Evolutionary conservation across 2,329 filamentous ascomycete species (phyloP).

Genomic region (Colletotrichum sp.): DNA sequence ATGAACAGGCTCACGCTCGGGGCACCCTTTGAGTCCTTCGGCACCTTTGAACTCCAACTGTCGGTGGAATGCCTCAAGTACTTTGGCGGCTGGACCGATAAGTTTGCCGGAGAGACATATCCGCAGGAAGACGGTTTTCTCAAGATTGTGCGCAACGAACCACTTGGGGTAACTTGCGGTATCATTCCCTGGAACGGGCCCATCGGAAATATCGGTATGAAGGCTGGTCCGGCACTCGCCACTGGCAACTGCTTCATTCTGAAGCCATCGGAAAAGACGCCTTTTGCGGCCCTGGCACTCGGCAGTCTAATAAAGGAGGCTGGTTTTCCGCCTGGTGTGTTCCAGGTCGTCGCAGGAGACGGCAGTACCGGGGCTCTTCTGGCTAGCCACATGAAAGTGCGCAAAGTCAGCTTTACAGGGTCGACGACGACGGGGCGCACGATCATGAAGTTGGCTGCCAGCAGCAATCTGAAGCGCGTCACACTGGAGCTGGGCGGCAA

Average conservation of each 20-base stretch:
- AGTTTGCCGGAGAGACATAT: slow-evolving; percentile 26
- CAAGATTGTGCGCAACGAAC: slow-evolving; percentile 38
- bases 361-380: slow-evolving; percentile 33
- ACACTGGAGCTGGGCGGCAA: slow-evolving; percentile 78
- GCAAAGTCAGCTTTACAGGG: slow-evolving; percentile 74
- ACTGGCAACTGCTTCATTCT: slow-evolving; percentile 48
- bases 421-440: slow-evolving; percentile 69
- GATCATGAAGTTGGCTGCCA: slow-evolving; percentile 66
- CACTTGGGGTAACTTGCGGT: slow-evolving; percentile 28
- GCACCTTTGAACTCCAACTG: slow-evolving; percentile 43
- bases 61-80: slow-evolving; percentile 41
- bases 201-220: slow-evolving; percentile 39
- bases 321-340: slow-evolving; percentile 47
- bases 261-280: slow-evolving; percentile 49
- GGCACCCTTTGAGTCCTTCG: slow-evolving; percentile 46
- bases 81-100: slow-evolving; percentile 26
- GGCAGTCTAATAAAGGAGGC: slow-evolving; percentile 41
- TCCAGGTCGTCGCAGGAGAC: slow-evolving; percentile 45
- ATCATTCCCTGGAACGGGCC: slow-evolving; percentile 47
- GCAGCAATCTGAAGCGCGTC: slow-evolving; percentile 69
- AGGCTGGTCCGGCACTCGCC: slow-evolving; percentile 45
- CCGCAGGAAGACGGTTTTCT: slow-evolving; percentile 47
- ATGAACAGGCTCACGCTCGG: slow-evolving; percentile 51
- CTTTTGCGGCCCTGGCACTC: slow-evolving; percentile 37
- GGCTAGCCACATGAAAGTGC: slow-evolving; percentile 29